Conservation (phyloP, 805 yeast species). For the Metschnikowia borealis region DNA sequence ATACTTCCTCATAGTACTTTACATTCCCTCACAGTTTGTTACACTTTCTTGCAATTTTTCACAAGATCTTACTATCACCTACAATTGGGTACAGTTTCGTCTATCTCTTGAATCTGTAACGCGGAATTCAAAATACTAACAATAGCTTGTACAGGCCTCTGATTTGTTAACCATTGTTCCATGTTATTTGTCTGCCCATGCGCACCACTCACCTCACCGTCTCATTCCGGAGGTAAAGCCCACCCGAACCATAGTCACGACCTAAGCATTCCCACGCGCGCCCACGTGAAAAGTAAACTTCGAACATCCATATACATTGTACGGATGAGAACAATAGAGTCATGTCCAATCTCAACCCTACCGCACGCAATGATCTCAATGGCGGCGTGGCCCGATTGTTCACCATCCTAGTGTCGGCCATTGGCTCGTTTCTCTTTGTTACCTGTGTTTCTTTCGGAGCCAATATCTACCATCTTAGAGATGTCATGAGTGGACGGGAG, state of each 20-base stretch:
- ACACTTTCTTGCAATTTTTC: too few species aligned
- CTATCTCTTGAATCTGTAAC: too few species aligned
- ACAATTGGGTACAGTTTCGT: too few species aligned
- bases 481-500: conserved; percentile 29
- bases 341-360: conserved; percentile 10
- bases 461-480: conserved; percentile 27
- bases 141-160: too few species aligned
- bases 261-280: background rate
- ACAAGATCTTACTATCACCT: too few species aligned
- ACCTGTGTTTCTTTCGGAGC: conserved; percentile 24
- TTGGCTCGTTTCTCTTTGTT: conserved; percentile 30
- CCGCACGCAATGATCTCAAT: conserved; percentile 16
- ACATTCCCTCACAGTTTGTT: too few species aligned
- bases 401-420: conserved; percentile 22
- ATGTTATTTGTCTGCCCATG: too few species aligned
- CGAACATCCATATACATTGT: background rate
- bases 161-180: too few species aligned
- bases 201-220: too few species aligned
- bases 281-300: background rate
- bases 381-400: conserved; percentile 18
- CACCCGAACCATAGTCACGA: background rate
- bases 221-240: background rate
- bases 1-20: too few species aligned
- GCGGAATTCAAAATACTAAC: too few species aligned
- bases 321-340: background rate